Conservation (phyloP, 306 rosid species). For the Luffa aegyptiaca region DNA sequence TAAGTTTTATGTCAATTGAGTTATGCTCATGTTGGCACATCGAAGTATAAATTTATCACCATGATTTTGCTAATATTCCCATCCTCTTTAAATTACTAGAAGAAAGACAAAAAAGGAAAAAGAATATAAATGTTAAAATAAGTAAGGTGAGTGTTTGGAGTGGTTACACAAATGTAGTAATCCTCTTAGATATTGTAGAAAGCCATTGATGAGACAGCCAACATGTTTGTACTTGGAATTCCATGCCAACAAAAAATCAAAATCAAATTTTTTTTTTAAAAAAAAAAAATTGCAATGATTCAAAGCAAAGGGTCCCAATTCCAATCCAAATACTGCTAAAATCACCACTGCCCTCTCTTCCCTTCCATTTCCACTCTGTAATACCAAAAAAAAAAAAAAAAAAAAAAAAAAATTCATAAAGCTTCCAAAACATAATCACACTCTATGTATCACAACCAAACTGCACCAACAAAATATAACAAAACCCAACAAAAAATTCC, state of each 20-base stretch:
- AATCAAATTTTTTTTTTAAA: neutral
- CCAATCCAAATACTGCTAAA: neutral
- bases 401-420: neutral
- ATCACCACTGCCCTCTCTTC: neutral
- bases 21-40: no score
- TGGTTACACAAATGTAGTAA: neutral
- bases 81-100: neutral
- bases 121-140: neutral
- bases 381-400: neutral
- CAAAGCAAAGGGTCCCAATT: neutral
- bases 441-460: neutral
- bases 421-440: constrained; percentile 11
- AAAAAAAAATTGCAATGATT: neutral
- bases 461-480: neutral
- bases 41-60: no score
- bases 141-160: neutral
- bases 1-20: no score
- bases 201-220: constrained; percentile 5
- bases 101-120: neutral
- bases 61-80: neutral
- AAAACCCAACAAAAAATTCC: neutral
- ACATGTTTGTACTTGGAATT: neutral
- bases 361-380: neutral
- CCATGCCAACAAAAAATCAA: neutral
- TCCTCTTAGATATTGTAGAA: neutral